phyloP scores from a whole-genome alignment of 2,329 filamentous ascomycete genomes.

The Fusarium setosum region DNA sequence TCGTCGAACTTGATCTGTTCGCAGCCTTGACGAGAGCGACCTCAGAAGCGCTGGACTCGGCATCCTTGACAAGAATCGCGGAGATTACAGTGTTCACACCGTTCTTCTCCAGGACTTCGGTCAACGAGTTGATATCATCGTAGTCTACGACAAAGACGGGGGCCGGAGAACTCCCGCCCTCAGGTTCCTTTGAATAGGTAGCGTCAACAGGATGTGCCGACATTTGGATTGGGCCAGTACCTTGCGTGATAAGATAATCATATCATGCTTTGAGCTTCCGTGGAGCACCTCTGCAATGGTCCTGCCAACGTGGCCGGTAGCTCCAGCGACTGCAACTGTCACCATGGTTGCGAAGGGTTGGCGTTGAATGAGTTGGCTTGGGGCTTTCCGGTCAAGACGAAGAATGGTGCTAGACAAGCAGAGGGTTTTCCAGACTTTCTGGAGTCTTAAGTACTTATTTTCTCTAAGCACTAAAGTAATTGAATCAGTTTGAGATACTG shows the following conservation, averaged over 20 bases:
- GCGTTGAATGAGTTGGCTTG: too few species aligned
- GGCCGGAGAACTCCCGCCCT: too few species aligned
- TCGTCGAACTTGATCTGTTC: background rate
- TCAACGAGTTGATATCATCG: background rate
- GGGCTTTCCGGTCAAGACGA: too few species aligned
- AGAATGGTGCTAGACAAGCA: too few species aligned
- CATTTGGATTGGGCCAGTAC: background rate
- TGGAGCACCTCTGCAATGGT: background rate
- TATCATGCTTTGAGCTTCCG: background rate
- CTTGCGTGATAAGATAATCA: background rate
- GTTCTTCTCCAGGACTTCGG: background rate
- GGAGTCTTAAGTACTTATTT: too few species aligned
- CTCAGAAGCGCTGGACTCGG: background rate
- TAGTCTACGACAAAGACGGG: too few species aligned
- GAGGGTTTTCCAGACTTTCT: too few species aligned
- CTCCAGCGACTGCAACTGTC: background rate
- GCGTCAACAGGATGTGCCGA: background rate
- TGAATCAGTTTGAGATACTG: too few species aligned
- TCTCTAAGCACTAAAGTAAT: too few species aligned
- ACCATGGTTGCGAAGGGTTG: background rate
- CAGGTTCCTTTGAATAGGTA: too few species aligned
- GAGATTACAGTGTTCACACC: background rate
- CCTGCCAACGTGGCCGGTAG: background rate
- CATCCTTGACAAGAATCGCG: background rate
- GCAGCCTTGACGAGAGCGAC: background rate